Evolutionary conservation across 2,329 filamentous ascomycete genomes (phyloP).

Genomic region (Orbilia brochopaga): DNA sequence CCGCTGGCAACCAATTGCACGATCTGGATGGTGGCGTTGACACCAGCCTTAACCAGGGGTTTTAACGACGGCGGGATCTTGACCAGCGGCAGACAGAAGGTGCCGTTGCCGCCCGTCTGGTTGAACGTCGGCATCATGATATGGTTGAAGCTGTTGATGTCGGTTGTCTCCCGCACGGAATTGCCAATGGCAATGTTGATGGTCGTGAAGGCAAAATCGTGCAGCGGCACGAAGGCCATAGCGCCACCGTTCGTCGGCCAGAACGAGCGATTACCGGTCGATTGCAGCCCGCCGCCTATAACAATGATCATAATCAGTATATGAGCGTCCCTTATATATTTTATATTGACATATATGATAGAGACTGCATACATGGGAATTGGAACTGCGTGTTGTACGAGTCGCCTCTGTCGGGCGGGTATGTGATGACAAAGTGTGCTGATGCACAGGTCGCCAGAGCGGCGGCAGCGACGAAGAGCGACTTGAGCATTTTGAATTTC

Average conservation of each 20-base stretch:
- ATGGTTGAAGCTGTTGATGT: slow-evolving; percentile 61
- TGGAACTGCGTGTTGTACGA: slow-evolving; percentile 58
- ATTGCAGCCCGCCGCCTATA: slow-evolving; percentile 34
- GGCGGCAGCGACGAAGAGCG: slow-evolving; percentile 27
- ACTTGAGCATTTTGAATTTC: slow-evolving; percentile 32
- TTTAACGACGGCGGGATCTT: slow-evolving; percentile 55
- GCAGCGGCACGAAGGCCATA: slow-evolving; percentile 58
- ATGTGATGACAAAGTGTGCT: slow-evolving; percentile 66
- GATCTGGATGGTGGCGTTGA: slow-evolving; percentile 60
- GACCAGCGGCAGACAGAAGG: slow-evolving; percentile 60
- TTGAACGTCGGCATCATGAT: slow-evolving; percentile 60
- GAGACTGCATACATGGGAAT: slow-evolving; percentile 56
- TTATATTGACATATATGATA: neutral
- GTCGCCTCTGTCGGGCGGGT: slow-evolving; percentile 63
- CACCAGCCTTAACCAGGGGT: slow-evolving; percentile 56
- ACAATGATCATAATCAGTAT: slow-evolving; percentile 3
- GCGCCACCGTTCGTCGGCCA: slow-evolving; percentile 61
- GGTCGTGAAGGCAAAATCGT: slow-evolving; percentile 60
- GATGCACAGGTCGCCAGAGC: slow-evolving; percentile 56
- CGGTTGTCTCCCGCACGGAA: slow-evolving; percentile 50
- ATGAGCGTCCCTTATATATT: neutral
- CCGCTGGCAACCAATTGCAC: slow-evolving; percentile 59
- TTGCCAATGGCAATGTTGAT: slow-evolving; percentile 61
- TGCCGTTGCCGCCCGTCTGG: slow-evolving; percentile 61
- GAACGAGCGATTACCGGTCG: slow-evolving; percentile 59